A percentile compares a stretch with the other conserved stretches of the same genome.
These are phyloP conservation scores for Xerocomellus intermedius DNA, from an alignment of 768 basidiomycete species.

Conservation along the genomic window DNA sequence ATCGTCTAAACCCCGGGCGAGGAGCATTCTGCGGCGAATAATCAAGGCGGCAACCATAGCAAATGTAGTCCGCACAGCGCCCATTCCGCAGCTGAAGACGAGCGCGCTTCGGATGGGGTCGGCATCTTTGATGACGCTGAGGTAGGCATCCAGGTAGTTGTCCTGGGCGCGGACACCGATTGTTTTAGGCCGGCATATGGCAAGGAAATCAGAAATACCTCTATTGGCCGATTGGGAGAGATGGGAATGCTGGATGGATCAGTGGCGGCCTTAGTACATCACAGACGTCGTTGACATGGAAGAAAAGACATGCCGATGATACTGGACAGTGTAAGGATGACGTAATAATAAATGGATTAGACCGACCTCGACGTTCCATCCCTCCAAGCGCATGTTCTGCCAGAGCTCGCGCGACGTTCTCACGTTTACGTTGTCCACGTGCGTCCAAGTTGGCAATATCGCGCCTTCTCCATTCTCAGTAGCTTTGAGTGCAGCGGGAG, in stretches of 20 bases:
- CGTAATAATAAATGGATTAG: neutral
- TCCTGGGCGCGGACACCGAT: conserved; percentile 46
- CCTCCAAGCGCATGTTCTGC: conserved; percentile 71
- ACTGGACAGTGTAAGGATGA: conserved; percentile 41
- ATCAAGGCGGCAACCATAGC: conserved; percentile 95
- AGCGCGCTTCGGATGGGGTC: conserved; percentile 81
- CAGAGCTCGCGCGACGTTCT: conserved; percentile 86
- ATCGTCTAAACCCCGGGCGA: conserved; percentile 65
- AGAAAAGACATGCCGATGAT: conserved; percentile 59
- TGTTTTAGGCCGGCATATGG: neutral
- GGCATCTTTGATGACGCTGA: conserved; percentile 72
- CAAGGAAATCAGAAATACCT: conserved; percentile 45
- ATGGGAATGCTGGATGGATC: conserved; percentile 76
- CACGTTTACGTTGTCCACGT: conserved; percentile 81
- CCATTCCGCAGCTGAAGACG: conserved; percentile 97
- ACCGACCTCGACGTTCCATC: conserved; percentile 87
- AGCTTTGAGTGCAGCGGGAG: conserved; percentile 28
- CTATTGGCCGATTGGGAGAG: conserved; percentile 86
- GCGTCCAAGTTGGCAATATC: conserved; percentile 91
- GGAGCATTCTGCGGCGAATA: conserved; percentile 72
- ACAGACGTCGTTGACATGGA: neutral
- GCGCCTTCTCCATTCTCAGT: conserved; percentile 70
- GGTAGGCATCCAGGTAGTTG: conserved; percentile 94
- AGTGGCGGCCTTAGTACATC: conserved; percentile 11
- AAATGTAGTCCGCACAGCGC: conserved; percentile 93